These are phyloP conservation scores for Saururus chinensis DNA, from an alignment of 164 flowering plant species.

Conservation along the genomic window DNA sequence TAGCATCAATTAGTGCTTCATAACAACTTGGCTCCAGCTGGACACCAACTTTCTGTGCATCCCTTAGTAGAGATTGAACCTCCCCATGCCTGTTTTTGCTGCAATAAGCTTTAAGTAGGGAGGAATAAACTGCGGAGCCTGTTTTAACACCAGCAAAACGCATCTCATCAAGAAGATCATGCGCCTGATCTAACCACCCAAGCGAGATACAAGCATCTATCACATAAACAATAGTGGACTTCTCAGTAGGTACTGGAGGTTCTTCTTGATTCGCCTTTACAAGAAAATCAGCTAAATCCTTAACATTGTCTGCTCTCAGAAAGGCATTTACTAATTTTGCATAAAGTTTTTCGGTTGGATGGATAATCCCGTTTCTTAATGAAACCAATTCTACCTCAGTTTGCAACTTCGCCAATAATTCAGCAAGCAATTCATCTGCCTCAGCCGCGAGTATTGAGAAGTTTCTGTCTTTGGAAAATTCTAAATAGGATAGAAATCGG, in stretches of 20 bases:
- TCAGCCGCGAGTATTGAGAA: slow-evolving; percentile 45
- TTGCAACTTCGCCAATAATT: slow-evolving; percentile 40
- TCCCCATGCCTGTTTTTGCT: slow-evolving; percentile 43
- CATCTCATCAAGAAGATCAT: slow-evolving; percentile 92
- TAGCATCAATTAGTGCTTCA: slow-evolving; percentile 54
- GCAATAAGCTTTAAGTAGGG: slow-evolving; percentile 82
- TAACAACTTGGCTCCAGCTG: slow-evolving; percentile 83
- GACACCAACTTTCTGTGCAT: slow-evolving; percentile 75
- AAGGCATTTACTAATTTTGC: slow-evolving; percentile 73
- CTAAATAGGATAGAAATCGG: slow-evolving; percentile 30
- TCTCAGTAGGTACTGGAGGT: slow-evolving; percentile 49
- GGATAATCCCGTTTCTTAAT: slow-evolving; percentile 64
- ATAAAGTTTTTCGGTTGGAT: slow-evolving; percentile 67
- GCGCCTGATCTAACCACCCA: slow-evolving; percentile 83
- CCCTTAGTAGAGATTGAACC: slow-evolving; percentile 49
- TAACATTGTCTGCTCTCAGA: slow-evolving; percentile 62
- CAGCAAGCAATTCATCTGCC: slow-evolving; percentile 38
- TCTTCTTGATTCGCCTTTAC: slow-evolving; percentile 67
- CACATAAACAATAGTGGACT: slow-evolving; percentile 59
- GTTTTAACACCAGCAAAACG: slow-evolving; percentile 56
- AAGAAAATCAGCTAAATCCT: slow-evolving; percentile 67
- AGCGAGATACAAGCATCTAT: slow-evolving; percentile 73
- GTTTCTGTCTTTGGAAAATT: slow-evolving; percentile 44
- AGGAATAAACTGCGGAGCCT: slow-evolving; percentile 54
- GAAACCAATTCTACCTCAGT: slow-evolving; percentile 52